A percentile compares a stretch with the other conserved stretches of the same genome.
phyloP scores from a whole-genome alignment of 148 eudicot genomes.

The Rhododendron williamsianum region DNA sequence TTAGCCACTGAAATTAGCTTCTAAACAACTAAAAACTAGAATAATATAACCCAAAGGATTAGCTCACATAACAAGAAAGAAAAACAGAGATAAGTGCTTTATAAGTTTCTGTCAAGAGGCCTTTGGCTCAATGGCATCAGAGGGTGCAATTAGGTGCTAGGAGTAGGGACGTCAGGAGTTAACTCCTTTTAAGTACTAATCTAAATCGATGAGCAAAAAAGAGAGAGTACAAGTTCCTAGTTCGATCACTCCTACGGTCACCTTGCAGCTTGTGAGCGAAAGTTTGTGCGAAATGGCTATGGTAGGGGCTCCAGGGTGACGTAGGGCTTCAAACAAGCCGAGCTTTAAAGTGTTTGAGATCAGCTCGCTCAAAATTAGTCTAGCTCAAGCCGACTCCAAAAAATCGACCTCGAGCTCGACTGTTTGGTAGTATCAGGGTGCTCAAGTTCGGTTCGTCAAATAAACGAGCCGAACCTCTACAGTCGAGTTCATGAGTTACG shows the following conservation, averaged over 20 bases:
- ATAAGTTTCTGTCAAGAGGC: too few relatives aligned
- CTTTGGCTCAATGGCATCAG: too few relatives aligned
- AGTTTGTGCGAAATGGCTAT: background rate
- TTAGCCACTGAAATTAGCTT: background rate
- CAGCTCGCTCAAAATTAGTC: background rate
- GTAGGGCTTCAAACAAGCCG: background rate
- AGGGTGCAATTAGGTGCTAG: too few relatives aligned
- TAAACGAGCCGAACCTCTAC: background rate
- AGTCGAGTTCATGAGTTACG: background rate
- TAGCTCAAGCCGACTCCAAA: background rate
- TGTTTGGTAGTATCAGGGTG: background rate
- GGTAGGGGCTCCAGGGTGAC: background rate
- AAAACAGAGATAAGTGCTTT: background rate
- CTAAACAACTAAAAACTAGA: background rate
- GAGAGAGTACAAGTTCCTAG: background rate
- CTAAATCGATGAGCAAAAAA: too few relatives aligned
- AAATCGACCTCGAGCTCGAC: background rate
- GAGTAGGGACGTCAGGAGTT: too few relatives aligned
- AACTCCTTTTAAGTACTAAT: too few relatives aligned
- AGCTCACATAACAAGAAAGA: background rate
- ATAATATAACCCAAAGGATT: background rate
- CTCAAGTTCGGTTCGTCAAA: background rate
- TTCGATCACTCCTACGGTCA: background rate
- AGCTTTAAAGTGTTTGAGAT: background rate
- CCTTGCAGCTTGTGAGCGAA: background rate